Percentiles rank a stretch among this genome's conserved stretches.
phyloP scores from a whole-genome alignment of 2,329 filamentous ascomycete genomes.

The Verticillium albo-atrum region DNA sequence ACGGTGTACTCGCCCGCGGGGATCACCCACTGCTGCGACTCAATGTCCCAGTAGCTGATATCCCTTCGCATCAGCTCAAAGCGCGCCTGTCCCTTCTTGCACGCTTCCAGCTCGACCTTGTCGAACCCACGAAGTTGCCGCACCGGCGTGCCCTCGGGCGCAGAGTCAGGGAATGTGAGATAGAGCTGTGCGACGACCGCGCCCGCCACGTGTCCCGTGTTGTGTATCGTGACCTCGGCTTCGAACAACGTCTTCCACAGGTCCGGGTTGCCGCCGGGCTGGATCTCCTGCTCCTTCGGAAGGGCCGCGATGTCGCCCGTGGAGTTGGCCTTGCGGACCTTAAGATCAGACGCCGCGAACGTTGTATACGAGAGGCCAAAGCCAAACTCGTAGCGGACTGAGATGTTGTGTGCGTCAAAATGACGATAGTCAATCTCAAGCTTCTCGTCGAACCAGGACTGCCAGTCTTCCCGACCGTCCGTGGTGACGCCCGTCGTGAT shows the following conservation, averaged over 20 bases:
- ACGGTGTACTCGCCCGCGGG: conserved; percentile 23
- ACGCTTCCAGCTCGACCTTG: conserved; percentile 38
- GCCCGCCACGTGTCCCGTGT: conserved; percentile 45
- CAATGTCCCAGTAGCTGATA: conserved; percentile 43
- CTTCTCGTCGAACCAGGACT: conserved; percentile 50
- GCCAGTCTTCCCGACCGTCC: not conserved
- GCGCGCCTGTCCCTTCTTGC: conserved; percentile 30
- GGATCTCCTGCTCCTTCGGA: conserved; percentile 19
- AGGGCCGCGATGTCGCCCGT: conserved; percentile 18
- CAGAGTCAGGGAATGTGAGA: conserved; percentile 33
- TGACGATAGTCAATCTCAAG: conserved; percentile 65
- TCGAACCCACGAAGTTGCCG: conserved; percentile 47
- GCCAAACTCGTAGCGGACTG: conserved; percentile 61
- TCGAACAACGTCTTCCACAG: conserved; percentile 48
- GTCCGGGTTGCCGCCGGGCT: conserved; percentile 50
- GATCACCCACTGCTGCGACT: conserved; percentile 36
- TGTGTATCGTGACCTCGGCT: conserved; percentile 41
- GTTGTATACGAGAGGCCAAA: conserved; percentile 68
- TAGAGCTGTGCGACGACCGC: conserved; percentile 53
- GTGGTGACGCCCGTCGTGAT: conserved; percentile 47
- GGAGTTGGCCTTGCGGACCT: conserved; percentile 12
- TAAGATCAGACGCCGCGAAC: conserved; percentile 43
- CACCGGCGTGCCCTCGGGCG: conserved; percentile 39
- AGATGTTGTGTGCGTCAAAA: conserved; percentile 56
- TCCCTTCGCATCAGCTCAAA: conserved; percentile 45